Conservation (phyloP, 2,329 filamentous ascomycete genomes). For the Paraphoma chrysanthemicola region DNA sequence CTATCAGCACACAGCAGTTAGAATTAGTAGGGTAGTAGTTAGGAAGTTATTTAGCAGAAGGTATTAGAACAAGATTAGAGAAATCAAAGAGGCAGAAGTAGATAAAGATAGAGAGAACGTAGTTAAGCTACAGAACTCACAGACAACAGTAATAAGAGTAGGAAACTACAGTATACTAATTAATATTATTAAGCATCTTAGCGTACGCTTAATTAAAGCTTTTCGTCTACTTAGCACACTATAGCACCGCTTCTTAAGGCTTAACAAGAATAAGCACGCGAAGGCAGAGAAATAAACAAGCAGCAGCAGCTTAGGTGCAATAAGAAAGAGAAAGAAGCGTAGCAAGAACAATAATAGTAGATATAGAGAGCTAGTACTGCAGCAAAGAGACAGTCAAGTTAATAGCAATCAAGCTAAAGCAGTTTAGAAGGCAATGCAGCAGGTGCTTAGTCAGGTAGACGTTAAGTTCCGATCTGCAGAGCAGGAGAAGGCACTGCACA, state of each 20-base stretch:
- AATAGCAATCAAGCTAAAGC: no score
- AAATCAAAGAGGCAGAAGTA: slow-evolving; percentile 26
- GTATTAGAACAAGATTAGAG: slow-evolving; percentile 20
- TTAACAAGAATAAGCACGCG: not conserved
- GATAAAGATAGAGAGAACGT: slow-evolving; percentile 12
- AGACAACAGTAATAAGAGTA: slow-evolving; percentile 10
- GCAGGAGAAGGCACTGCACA: no score
- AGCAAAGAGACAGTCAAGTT: no score
- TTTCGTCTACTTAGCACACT: slow-evolving; percentile 17
- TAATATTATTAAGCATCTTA: slow-evolving; percentile 29
- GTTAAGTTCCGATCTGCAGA: no score
- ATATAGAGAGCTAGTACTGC: no score
- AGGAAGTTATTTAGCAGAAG: slow-evolving; percentile 18
- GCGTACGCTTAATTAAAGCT: slow-evolving; percentile 20
- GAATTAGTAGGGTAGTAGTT: slow-evolving; percentile 15
- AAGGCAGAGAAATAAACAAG: not conserved
- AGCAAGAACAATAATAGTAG: no score
- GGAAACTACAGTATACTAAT: slow-evolving; percentile 20
- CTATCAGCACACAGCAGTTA: slow-evolving; percentile 21
- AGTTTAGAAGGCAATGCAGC: no score
- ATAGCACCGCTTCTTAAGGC: not conserved
- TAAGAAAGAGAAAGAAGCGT: no score
- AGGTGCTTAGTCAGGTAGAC: no score
- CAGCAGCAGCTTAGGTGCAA: no score
- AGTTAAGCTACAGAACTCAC: slow-evolving; percentile 16